phyloP scores from a whole-genome alignment of 2,329 filamentous ascomycete genomes.

The Geoglossum cookeanum region DNA sequence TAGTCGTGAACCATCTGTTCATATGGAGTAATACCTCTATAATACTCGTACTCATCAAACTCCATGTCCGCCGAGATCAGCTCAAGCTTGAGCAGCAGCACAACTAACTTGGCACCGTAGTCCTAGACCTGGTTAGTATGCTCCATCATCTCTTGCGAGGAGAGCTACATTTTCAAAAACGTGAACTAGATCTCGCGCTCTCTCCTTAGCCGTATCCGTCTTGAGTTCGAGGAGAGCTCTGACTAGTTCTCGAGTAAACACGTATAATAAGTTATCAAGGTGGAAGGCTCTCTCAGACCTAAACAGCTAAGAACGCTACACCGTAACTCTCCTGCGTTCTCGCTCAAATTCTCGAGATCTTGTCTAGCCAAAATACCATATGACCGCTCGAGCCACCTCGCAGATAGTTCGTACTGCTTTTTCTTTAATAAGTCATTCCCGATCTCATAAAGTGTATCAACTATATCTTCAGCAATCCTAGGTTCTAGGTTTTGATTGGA shows the following conservation, averaged over 20 bases:
- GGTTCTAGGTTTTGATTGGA: slow-evolving; percentile 24
- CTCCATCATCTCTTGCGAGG: background rate
- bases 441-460: slow-evolving; percentile 53
- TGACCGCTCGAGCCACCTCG: slow-evolving; percentile 57
- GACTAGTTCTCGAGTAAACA: slow-evolving; percentile 23
- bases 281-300: slow-evolving; percentile 11
- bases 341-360: slow-evolving; percentile 34
- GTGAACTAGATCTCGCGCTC: slow-evolving; percentile 37
- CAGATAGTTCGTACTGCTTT: slow-evolving; percentile 34
- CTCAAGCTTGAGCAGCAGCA: slow-evolving; percentile 50
- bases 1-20: slow-evolving; percentile 7
- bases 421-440: slow-evolving; percentile 39
- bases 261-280: background rate
- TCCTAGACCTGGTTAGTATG: slow-evolving; percentile 17
- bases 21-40: slow-evolving; percentile 17
- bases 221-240: slow-evolving; percentile 32
- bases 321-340: slow-evolving; percentile 42
- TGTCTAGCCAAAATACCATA: slow-evolving; percentile 37
- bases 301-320: slow-evolving; percentile 43
- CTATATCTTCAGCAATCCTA: slow-evolving; percentile 37
- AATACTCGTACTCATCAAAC: slow-evolving; percentile 17
- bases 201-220: slow-evolving; percentile 25
- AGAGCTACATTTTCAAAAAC: slow-evolving; percentile 33
- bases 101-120: slow-evolving; percentile 42
- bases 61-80: slow-evolving; percentile 27